Conservation (phyloP, 1,139 yeast genomes). For the Zygosaccharomyces sapae region DNA sequence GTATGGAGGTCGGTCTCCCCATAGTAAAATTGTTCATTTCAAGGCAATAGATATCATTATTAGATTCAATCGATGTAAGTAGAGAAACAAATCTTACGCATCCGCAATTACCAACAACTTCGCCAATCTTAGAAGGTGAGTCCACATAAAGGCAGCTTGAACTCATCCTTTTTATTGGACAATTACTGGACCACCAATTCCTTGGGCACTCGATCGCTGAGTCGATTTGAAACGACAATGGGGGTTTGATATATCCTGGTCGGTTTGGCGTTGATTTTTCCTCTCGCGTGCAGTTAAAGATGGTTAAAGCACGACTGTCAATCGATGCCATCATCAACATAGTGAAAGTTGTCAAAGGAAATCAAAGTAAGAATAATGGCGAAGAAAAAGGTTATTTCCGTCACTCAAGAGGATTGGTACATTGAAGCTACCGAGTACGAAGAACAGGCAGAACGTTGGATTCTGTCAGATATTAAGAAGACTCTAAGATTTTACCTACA, state of each 20-base stretch:
- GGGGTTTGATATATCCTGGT: too few species aligned
- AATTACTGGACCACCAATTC: too few species aligned
- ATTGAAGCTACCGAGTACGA: constrained; percentile 31
- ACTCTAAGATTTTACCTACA: constrained; percentile 28
- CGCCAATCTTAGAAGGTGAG: constrained; percentile 7
- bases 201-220: too few species aligned
- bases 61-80: constrained; percentile 18
- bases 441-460: constrained; percentile 38
- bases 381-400: constrained; percentile 3
- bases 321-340: too few species aligned
- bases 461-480: constrained; percentile 33
- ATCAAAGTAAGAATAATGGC: too few species aligned
- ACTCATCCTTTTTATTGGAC: neutral
- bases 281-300: too few species aligned
- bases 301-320: too few species aligned
- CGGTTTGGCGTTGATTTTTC: too few species aligned
- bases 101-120: constrained; percentile 7
- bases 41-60: constrained; percentile 14
- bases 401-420: constrained; percentile 33
- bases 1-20: constrained; percentile 11
- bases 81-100: constrained; percentile 23
- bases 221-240: too few species aligned
- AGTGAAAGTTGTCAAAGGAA: too few species aligned
- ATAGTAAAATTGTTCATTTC: constrained; percentile 20
- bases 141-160: neutral